Conservation (phyloP, 140 eudicot species). For the Oenanthe javanica region DNA sequence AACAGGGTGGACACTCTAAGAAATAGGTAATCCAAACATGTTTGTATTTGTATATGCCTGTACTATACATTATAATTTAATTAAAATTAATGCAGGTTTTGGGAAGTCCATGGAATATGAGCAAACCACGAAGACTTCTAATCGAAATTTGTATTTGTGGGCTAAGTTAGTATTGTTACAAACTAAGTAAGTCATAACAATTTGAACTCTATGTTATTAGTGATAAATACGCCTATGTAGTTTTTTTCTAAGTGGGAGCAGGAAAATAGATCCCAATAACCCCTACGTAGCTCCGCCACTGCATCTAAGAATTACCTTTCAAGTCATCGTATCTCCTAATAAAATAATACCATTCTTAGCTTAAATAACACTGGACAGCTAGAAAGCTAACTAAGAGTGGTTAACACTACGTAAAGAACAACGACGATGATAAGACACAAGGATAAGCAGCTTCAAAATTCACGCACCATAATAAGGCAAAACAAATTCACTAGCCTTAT, state of each 20-base stretch:
- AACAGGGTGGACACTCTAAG: too few species aligned
- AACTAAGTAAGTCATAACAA: too few species aligned
- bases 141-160: too few species aligned
- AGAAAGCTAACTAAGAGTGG: neutral
- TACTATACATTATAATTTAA: too few species aligned
- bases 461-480: constrained; percentile 89
- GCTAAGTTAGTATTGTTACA: too few species aligned
- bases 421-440: neutral
- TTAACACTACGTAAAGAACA: neutral
- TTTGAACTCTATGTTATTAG: neutral
- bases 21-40: too few species aligned
- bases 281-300: neutral
- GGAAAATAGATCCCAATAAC: neutral
- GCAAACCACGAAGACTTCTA: too few species aligned
- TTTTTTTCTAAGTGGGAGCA: neutral
- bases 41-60: too few species aligned
- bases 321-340: neutral
- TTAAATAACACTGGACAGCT: neutral
- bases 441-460: neutral
- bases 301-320: neutral
- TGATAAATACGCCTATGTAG: neutral
- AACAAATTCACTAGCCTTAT: constrained; percentile 77
- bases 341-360: neutral
- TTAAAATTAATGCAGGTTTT: too few species aligned
- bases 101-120: too few species aligned